Percentiles rank a stretch among this genome's conserved stretches.
These are phyloP conservation scores for Proliferodiscus dingleyae DNA, from an alignment of 2,329 filamentous ascomycete genomes.

Conservation along the genomic window DNA sequence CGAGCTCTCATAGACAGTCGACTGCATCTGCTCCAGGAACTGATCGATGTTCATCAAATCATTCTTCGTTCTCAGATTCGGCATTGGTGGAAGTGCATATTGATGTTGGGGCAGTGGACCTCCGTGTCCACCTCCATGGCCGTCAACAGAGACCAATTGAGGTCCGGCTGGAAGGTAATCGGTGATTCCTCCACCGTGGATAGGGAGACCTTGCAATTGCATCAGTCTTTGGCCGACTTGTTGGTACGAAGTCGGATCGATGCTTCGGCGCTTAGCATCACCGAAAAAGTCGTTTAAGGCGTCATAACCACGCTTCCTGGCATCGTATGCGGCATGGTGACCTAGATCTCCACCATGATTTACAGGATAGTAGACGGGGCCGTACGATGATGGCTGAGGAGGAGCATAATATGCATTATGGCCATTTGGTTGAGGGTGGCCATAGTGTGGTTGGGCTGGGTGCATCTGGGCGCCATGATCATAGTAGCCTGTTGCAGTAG, in stretches of 20 bases:
- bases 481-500: constrained; percentile 45
- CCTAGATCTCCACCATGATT: constrained; percentile 60
- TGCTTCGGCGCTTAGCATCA: constrained; percentile 83
- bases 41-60: constrained; percentile 92
- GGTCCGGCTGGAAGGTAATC: constrained; percentile 52
- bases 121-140: constrained; percentile 35
- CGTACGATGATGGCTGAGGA: constrained; percentile 52
- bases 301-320: constrained; percentile 79
- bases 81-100: constrained; percentile 85
- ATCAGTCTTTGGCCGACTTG: constrained; percentile 87
- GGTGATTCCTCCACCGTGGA: constrained; percentile 49
- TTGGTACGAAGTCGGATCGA: constrained; percentile 84
- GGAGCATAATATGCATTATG: constrained; percentile 48
- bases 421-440: constrained; percentile 49
- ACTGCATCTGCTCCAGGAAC: constrained; percentile 92
- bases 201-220: constrained; percentile 67
- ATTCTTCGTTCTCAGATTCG: constrained; percentile 84
- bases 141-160: constrained; percentile 51
- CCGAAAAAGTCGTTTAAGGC: constrained; percentile 92
- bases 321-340: constrained; percentile 60
- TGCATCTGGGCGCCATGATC: constrained; percentile 60
- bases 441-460: constrained; percentile 47
- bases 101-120: constrained; percentile 62
- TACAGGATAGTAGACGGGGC: constrained; percentile 75
- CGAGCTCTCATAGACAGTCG: constrained; percentile 90